phyloP scores from a whole-genome alignment of 352 stramenopile species.

The Phytophthora nicotianae region DNA sequence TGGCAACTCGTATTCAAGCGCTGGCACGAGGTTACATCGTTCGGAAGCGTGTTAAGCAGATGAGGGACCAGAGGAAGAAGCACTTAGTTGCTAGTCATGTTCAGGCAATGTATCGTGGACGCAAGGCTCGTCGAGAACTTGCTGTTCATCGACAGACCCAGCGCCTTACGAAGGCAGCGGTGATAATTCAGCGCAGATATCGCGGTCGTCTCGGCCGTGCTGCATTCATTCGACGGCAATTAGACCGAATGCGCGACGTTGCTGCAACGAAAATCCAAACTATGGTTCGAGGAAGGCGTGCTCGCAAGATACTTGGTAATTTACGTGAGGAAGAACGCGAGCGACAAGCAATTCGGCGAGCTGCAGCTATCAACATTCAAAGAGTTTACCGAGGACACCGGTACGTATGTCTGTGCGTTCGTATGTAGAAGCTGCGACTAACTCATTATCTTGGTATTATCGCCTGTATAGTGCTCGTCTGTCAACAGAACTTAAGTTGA shows the following conservation, averaged over 20 bases:
- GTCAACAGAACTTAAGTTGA: slow-evolving; percentile 69
- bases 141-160: slow-evolving; percentile 22
- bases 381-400: slow-evolving; percentile 74
- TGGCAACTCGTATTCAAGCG: slow-evolving; percentile 62
- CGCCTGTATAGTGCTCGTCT: slow-evolving; percentile 46
- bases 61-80: slow-evolving; percentile 29
- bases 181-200: slow-evolving; percentile 73
- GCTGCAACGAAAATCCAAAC: slow-evolving; percentile 65
- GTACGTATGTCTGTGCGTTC: slow-evolving; percentile 25
- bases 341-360: slow-evolving; percentile 39
- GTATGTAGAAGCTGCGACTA: background rate
- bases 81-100: slow-evolving; percentile 55
- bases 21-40: slow-evolving; percentile 48
- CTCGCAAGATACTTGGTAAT: slow-evolving; percentile 35
- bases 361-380: slow-evolving; percentile 63
- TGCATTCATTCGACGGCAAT: slow-evolving; percentile 59
- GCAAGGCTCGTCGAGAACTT: slow-evolving; percentile 49
- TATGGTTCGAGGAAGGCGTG: slow-evolving; percentile 46
- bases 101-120: slow-evolving; percentile 64
- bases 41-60: slow-evolving; percentile 26
- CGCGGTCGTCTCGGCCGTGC: slow-evolving; percentile 68
- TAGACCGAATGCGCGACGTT: slow-evolving; percentile 53
- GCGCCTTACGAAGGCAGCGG: slow-evolving; percentile 47
- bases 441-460: background rate
- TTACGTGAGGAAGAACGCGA: slow-evolving; percentile 41